Percentiles rank a stretch among this genome's conserved stretches.
These are phyloP conservation scores for Neofusicoccum kwambonambiense DNA, from an alignment of 2,329 filamentous ascomycete species.

Conservation along the genomic window DNA sequence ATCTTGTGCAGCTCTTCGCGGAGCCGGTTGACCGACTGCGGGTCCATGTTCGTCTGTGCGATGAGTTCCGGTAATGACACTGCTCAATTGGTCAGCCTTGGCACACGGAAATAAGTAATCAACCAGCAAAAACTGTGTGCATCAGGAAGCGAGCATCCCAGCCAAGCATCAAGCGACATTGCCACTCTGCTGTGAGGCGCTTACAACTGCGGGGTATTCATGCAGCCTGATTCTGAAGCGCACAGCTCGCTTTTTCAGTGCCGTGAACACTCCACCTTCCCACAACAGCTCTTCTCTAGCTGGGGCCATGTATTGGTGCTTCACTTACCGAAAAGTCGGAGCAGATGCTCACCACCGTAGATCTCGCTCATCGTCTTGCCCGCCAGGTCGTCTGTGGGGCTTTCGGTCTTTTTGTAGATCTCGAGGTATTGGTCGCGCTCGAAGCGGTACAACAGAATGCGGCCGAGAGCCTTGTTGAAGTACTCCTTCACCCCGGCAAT, in stretches of 20 bases:
- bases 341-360: slow-evolving; percentile 90
- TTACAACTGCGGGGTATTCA: background rate
- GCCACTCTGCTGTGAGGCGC: background rate
- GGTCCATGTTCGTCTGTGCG: slow-evolving; percentile 97
- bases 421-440: slow-evolving; percentile 87
- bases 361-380: slow-evolving; percentile 75
- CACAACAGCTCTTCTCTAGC: background rate
- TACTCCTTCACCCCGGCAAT: slow-evolving; percentile 85
- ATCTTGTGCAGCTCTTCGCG: slow-evolving; percentile 87
- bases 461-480: slow-evolving; percentile 85
- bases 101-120: slow-evolving; percentile 7
- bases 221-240: no score
- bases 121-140: background rate
- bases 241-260: background rate
- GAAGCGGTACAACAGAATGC: slow-evolving; percentile 89
- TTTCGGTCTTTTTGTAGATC: slow-evolving; percentile 68
- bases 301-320: background rate
- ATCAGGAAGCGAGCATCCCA: background rate
- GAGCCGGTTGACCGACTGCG: slow-evolving; percentile 82
- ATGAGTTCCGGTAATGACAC: slow-evolving; percentile 90
- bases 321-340: slow-evolving; percentile 77
- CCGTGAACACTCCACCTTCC: background rate
- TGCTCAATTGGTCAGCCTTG: slow-evolving; percentile 2
- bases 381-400: slow-evolving; percentile 59
- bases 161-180: background rate